Percentiles rank a stretch among this genome's conserved stretches.
Evolutionary conservation across 164 flowering plant genomes (phyloP).

Genomic region (Magnolia officinalis): DNA sequence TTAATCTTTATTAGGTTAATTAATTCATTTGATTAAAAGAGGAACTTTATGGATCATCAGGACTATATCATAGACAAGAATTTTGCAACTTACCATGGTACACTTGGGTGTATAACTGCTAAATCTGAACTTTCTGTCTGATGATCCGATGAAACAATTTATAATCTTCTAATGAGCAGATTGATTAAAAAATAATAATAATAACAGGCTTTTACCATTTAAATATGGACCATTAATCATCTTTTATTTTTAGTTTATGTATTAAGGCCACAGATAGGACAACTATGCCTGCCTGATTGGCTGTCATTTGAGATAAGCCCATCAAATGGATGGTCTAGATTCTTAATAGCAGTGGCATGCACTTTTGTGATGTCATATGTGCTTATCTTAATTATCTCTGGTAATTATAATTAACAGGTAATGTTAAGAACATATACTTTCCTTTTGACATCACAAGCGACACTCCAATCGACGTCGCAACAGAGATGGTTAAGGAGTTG

Average conservation of each 20-base stretch:
- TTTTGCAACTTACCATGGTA: too few species aligned
- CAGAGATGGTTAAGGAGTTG: conserved; percentile 84
- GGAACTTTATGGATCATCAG: background rate
- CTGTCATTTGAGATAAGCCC: too few species aligned
- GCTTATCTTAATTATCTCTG: too few species aligned
- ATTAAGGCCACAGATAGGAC: background rate
- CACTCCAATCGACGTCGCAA: conserved; percentile 73
- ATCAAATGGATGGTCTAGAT: too few species aligned
- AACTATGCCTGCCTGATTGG: background rate
- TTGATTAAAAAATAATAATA: too few species aligned
- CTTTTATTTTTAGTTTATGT: background rate
- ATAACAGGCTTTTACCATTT: background rate
- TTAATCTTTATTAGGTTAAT: background rate
- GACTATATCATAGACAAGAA: too few species aligned
- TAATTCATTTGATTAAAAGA: background rate
- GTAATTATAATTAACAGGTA: conserved; percentile 30
- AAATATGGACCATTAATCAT: background rate
- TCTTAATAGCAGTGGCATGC: too few species aligned
- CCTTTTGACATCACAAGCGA: conserved; percentile 64
- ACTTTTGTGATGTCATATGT: too few species aligned
- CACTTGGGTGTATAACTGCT: too few species aligned
- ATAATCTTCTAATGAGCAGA: too few species aligned
- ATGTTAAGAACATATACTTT: conserved; percentile 50
- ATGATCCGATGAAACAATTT: too few species aligned
- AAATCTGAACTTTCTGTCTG: too few species aligned